These are phyloP conservation scores for Candida chilensis DNA, from an alignment of 805 yeast species.

Conservation along the genomic window DNA sequence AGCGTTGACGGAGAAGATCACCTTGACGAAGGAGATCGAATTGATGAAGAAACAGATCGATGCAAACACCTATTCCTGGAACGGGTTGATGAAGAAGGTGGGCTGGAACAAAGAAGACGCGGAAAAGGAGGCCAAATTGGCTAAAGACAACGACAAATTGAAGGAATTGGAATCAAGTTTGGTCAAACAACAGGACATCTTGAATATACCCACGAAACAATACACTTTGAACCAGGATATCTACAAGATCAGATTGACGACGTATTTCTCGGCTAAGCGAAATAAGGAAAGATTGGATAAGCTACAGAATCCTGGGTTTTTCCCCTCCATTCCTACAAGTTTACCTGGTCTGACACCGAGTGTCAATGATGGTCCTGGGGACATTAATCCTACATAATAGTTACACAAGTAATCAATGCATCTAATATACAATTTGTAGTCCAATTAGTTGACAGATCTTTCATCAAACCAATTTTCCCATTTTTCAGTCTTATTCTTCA, in stretches of 20 bases:
- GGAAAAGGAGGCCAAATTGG: slow-evolving; percentile 5
- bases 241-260: slow-evolving; percentile 24
- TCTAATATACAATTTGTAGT: too few species aligned
- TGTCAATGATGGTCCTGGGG: too few species aligned
- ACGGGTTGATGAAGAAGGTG: slow-evolving; percentile 9
- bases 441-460: slow-evolving; percentile 45
- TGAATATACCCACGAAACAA: slow-evolving; percentile 20
- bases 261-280: slow-evolving; percentile 12
- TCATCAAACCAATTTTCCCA: slow-evolving; percentile 83
- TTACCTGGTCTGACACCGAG: not conserved
- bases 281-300: slow-evolving; percentile 13
- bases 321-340: slow-evolving; percentile 19
- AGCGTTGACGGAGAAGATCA: slow-evolving; percentile 4
- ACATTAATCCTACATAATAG: too few species aligned
- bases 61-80: slow-evolving; percentile 22
- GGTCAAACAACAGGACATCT: slow-evolving; percentile 4
- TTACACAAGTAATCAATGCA: too few species aligned
- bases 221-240: slow-evolving; percentile 27
- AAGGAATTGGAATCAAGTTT: slow-evolving; percentile 7
- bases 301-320: slow-evolving; percentile 18
- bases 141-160: slow-evolving; percentile 8
- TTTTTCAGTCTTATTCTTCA: slow-evolving; percentile 37
- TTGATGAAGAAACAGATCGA: slow-evolving; percentile 12
- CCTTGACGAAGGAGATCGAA: slow-evolving; percentile 9
- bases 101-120: slow-evolving; percentile 7